Conservation (phyloP, 169 alveolate species). For the Eimeria necatrix region DNA sequence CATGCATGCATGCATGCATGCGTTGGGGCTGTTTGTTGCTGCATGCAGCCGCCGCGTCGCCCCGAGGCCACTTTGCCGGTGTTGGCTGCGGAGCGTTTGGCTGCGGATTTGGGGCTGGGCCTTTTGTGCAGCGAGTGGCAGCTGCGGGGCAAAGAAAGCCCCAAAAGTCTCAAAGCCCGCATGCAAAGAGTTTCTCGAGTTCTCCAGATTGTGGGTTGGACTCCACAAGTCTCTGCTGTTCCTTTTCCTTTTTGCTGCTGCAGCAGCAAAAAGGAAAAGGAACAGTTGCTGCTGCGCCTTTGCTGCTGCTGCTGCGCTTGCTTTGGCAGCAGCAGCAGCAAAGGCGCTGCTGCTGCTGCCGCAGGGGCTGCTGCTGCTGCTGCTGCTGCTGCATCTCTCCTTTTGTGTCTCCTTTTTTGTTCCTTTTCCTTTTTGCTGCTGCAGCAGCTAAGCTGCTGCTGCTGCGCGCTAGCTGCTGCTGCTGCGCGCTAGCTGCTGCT, state of each 20-base stretch:
- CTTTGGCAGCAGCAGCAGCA: too few relatives aligned
- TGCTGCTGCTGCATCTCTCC: too few relatives aligned
- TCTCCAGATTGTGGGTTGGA: neutral
- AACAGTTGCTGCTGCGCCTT: neutral
- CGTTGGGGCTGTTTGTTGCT: neutral
- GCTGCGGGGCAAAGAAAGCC: neutral
- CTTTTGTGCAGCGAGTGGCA: neutral
- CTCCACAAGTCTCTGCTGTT: too few relatives aligned
- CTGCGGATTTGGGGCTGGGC: neutral
- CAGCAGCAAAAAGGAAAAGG: too few relatives aligned
- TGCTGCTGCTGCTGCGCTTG: too few relatives aligned
- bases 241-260: neutral
- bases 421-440: too few relatives aligned
- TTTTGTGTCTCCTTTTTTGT: too few relatives aligned
- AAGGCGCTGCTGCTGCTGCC: too few relatives aligned
- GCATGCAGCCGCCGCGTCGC: neutral
- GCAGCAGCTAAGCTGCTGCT: too few relatives aligned
- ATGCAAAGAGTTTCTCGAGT: neutral
- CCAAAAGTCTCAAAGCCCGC: neutral
- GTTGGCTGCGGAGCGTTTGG: neutral
- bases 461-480: too few relatives aligned
- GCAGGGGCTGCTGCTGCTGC: too few relatives aligned
- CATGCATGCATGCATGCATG: neutral
- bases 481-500: too few relatives aligned
- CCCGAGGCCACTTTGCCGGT: slow-evolving; percentile 10